phyloP scores from a whole-genome alignment of 1,284 basidiomycete genomes.

The Moniliella sp. region DNA sequence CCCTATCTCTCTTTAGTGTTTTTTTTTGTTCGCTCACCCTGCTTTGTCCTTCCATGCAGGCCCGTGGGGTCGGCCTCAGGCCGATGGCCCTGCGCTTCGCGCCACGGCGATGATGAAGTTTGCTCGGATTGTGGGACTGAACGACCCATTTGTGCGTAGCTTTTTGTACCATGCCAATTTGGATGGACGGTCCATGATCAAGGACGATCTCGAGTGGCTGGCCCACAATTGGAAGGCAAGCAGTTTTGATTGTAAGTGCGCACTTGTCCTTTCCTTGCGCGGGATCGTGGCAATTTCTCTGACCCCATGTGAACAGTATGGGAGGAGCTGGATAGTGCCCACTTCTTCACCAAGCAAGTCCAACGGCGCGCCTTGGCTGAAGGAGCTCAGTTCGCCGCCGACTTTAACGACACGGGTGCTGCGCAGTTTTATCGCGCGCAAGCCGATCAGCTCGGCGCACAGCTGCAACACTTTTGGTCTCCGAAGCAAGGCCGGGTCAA shows the following conservation, averaged over 20 bases:
- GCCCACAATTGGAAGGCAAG: slow-evolving; percentile 13
- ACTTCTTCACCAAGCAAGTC: slow-evolving; percentile 18
- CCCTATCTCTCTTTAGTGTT: no score
- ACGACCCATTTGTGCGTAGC: slow-evolving; percentile 6
- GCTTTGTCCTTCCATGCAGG: no score
- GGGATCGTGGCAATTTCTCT: not conserved
- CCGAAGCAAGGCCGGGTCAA: slow-evolving; percentile 6
- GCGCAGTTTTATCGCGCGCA: slow-evolving; percentile 14
- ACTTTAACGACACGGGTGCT: slow-evolving; percentile 16
- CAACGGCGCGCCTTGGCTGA: slow-evolving; percentile 14
- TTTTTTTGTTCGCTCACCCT: no score
- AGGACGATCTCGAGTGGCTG: slow-evolving; percentile 17
- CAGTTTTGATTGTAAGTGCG: slow-evolving; percentile 11
- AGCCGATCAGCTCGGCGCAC: slow-evolving; percentile 6
- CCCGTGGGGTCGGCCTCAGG: slow-evolving; percentile 48
- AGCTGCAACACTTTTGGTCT: slow-evolving; percentile 14
- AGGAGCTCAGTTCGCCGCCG: slow-evolving; percentile 12
- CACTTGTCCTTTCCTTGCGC: not conserved
- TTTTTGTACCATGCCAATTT: slow-evolving; percentile 12
- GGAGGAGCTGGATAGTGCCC: slow-evolving; percentile 11
- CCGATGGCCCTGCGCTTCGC: slow-evolving; percentile 49
- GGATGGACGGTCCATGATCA: slow-evolving; percentile 9
- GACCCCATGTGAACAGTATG: no score
- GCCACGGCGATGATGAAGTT: slow-evolving; percentile 11
- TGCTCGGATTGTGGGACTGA: slow-evolving; percentile 9